Conservation (phyloP, 1,284 basidiomycete species). For the Melampsora americana region DNA sequence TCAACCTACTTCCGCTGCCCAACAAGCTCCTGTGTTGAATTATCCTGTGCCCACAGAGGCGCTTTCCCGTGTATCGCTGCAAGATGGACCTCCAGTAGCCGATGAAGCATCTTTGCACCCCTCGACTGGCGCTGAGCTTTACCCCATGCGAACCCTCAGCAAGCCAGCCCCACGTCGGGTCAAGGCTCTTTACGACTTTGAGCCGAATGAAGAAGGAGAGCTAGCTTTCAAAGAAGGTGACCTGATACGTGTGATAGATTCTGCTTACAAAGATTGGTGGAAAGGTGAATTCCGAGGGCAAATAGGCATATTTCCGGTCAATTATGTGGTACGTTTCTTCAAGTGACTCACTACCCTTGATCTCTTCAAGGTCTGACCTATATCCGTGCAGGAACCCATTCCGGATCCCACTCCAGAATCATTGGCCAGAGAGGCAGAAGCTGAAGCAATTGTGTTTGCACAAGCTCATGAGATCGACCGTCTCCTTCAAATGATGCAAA, state of each 20-base stretch:
- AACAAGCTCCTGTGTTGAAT: constrained; percentile 47
- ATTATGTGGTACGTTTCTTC: constrained; percentile 70
- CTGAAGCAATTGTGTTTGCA: constrained; percentile 79
- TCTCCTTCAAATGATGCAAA: constrained; percentile 73
- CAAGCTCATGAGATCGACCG: constrained; percentile 84
- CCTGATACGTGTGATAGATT: constrained; percentile 90
- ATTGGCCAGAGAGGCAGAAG: constrained; percentile 76
- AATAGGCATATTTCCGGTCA: constrained; percentile 96
- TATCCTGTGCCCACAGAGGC: constrained; percentile 51
- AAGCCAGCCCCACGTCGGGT: constrained; percentile 65
- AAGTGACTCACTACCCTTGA: constrained; percentile 28
- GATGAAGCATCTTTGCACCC: constrained; percentile 18
- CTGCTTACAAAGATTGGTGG: constrained; percentile 98
- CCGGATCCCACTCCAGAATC: constrained; percentile 79
- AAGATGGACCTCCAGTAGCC: constrained; percentile 47
- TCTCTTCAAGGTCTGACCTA: neutral
- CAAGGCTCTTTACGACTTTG: constrained; percentile 83
- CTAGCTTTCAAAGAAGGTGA: constrained; percentile 90
- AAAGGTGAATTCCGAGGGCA: constrained; percentile 84
- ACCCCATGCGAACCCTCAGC: constrained; percentile 46
- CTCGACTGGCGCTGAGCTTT: constrained; percentile 27
- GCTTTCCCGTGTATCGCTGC: constrained; percentile 52
- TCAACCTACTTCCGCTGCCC: constrained; percentile 38
- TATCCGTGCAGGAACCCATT: constrained; percentile 69
- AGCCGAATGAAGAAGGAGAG: constrained; percentile 83